Conservation (phyloP, 78 protist genomes). For the Dictyostelium firmibasis region DNA sequence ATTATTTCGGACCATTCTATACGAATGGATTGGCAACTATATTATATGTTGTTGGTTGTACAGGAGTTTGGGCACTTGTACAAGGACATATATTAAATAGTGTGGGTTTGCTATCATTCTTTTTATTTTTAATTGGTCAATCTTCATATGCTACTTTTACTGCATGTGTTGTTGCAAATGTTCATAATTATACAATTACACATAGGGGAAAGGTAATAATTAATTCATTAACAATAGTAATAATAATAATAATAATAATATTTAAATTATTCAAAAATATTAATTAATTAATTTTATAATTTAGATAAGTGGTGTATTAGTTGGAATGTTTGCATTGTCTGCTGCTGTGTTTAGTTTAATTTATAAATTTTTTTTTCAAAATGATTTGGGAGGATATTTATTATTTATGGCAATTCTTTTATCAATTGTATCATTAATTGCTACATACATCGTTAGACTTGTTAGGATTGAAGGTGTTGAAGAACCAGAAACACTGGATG, state of each 20-base stretch:
- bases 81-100: not conserved
- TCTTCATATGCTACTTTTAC: slow-evolving; percentile 47
- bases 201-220: slow-evolving; percentile 40
- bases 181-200: slow-evolving; percentile 21
- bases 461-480: not conserved
- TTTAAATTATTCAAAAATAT: not conserved
- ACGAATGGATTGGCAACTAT: not conserved
- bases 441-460: slow-evolving; percentile 20
- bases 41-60: slow-evolving; percentile 22
- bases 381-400: slow-evolving; percentile 27
- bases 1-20: slow-evolving; percentile 47
- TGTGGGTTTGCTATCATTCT: not conserved
- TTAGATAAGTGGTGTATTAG: slow-evolving; percentile 32
- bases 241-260: too few species aligned
- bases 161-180: slow-evolving; percentile 29
- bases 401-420: slow-evolving; percentile 33
- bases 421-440: slow-evolving; percentile 4
- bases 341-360: slow-evolving; percentile 48
- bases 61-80: slow-evolving; percentile 22
- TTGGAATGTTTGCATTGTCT: slow-evolving; percentile 45
- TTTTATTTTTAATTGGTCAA: slow-evolving; percentile 59
- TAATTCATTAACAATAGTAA: not conserved
- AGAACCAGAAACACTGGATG: not conserved
- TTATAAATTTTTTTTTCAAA: slow-evolving; percentile 3
- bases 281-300: not conserved